These are phyloP conservation scores for Camptophora hylomeconis DNA, from an alignment of 2,329 filamentous ascomycete species.

Conservation along the genomic window DNA sequence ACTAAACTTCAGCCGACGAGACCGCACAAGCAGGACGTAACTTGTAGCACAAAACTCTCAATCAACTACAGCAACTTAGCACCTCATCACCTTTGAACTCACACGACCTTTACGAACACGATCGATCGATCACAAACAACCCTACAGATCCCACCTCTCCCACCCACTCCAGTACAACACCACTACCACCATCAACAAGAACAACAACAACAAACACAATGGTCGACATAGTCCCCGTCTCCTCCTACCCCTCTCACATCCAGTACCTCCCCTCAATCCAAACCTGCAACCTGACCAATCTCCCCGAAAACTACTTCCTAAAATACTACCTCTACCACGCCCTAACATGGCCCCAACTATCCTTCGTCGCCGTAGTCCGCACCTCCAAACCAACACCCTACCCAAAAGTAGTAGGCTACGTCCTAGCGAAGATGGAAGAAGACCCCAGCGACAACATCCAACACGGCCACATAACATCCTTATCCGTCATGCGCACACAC, in stretches of 20 bases:
- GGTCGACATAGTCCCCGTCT: conserved; percentile 37
- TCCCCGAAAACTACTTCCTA: conserved; percentile 99
- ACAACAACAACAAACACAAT: conserved; percentile 21
- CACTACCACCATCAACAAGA: too few species aligned
- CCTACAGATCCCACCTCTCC: too few species aligned
- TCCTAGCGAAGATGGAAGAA: conserved; percentile 99
- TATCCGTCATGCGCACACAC: conserved; percentile 95
- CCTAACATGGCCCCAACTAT: conserved; percentile 93
- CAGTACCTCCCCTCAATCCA: conserved; percentile 78
- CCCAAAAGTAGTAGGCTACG: conserved; percentile 95
- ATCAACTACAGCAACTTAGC: too few species aligned
- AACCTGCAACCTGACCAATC: conserved; percentile 96
- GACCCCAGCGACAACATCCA: conserved; percentile 81
- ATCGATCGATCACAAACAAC: too few species aligned
- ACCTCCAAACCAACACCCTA: conserved; percentile 71
- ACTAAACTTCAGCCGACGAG: too few species aligned
- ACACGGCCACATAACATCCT: conserved; percentile 90
- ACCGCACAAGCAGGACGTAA: too few species aligned
- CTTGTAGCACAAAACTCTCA: too few species aligned
- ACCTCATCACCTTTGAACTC: too few species aligned
- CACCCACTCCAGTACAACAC: too few species aligned
- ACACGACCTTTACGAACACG: too few species aligned
- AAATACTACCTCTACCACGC: conserved; percentile 99
- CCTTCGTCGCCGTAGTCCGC: conserved; percentile 89
- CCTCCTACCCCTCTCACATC: conserved; percentile 50